Base-by-base conservation (phyloP, 2,329 filamentous ascomycete species). In the Penicillium occitanis region DNA sequence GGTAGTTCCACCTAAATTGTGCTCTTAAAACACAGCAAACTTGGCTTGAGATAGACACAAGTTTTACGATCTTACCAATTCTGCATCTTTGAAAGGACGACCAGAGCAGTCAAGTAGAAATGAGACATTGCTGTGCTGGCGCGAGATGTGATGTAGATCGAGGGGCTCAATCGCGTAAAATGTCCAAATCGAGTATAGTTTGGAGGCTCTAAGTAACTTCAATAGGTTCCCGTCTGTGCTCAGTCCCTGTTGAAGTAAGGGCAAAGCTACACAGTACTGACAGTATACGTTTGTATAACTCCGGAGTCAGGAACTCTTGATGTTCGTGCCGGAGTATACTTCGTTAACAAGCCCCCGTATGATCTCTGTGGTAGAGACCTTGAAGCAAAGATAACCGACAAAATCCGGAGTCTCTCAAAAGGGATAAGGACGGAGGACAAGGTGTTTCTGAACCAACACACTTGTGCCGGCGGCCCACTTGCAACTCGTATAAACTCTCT, bases 101-200 rank as follows among this genome's bases (percentile, higher is more conserved):
- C 28, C 6, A 25, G 19, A 50, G 11, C 14, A 14, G 28, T 51
- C 6, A 28, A 25, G 2, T 4, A 13, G 13, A 30, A 30, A 30
- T 33, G 6, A 53, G 7, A 33, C 28, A 53, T 33, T 53, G 50
- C 50, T 53, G 14, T 7, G 50, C 1, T 53, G 28, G 50, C 25
- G 3, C 30, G 11, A 25, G 19, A 33, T n/a, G 3, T 33, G 2
- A 53, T 11, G 50, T 33, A 30, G 50, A 53, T 53, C 50, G 14
- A 33, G 50, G 14, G 50, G 50, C 50, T 53, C 50, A 53, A 53
- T 53, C 50, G 50, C 50, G 50, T 53, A 53, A 2, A n/a, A 53
- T 53, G 28, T 33, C 50, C 50, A n/a, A 33, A 53, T 33, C 7
- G 50, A 53, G 50, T 17, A 53, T 33, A 28, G 28, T 30, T 53